Percentiles rank a stretch among this genome's conserved stretches.
These are phyloP conservation scores for Flaveria robusta DNA, from an alignment of 129 eudicot genomes.

Conservation along the genomic window DNA sequence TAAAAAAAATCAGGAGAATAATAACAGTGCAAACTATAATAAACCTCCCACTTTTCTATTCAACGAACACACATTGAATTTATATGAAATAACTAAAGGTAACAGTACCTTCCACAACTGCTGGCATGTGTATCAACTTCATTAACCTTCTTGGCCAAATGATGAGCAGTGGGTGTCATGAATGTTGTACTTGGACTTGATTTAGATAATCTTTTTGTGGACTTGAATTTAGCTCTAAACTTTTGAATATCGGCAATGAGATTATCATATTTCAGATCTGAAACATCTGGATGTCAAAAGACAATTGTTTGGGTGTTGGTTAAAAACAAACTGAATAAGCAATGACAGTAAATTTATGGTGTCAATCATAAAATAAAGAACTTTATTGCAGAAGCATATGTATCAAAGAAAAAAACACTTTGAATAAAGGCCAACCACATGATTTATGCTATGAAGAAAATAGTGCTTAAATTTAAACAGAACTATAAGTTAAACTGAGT, in stretches of 20 bases:
- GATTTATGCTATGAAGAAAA: no score
- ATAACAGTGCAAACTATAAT: background rate
- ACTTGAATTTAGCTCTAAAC: slow-evolving; percentile 34
- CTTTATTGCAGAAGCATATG: background rate
- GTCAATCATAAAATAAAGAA: background rate
- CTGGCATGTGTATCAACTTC: slow-evolving; percentile 27
- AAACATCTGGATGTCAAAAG: slow-evolving; percentile 20
- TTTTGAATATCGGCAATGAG: slow-evolving; percentile 26
- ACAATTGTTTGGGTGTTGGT: background rate
- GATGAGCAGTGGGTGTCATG: slow-evolving; percentile 82
- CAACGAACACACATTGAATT: background rate
- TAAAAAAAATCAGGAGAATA: background rate
- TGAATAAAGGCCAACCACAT: background rate
- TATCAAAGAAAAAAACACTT: background rate
- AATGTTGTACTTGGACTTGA: slow-evolving; percentile 44
- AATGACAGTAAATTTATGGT: background rate
- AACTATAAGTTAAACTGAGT: background rate
- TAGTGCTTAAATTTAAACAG: background rate
- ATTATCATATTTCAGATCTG: slow-evolving; percentile 33
- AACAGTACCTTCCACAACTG: slow-evolving; percentile 37
- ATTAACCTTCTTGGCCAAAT: slow-evolving; percentile 68
- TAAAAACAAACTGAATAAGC: slow-evolving; percentile 5
- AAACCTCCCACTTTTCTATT: background rate
- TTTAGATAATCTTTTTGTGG: slow-evolving; percentile 37
- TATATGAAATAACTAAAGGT: slow-evolving; percentile 5